Evolutionary conservation across 208 protist species (phyloP), one percentile per base, ranked within the genome.

Genomic region (Leishmania turanica): DNA sequence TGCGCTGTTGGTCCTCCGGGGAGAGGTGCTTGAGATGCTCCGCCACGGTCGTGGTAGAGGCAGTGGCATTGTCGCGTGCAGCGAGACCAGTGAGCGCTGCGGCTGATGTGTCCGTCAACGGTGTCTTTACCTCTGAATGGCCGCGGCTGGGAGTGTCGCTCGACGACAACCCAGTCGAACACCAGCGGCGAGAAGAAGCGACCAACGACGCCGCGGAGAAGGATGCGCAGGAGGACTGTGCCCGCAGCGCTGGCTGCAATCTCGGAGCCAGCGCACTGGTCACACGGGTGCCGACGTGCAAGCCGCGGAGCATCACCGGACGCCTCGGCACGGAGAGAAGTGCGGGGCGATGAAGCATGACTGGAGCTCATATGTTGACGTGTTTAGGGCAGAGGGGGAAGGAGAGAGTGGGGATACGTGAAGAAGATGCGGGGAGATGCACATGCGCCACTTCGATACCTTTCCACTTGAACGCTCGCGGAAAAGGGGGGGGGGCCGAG

Each of bases 1-100:
- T 96, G 75, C 93, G 87, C 73, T 79, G 7, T 27, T 91, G 90
- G 76, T 97, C 94, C 34, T 91, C 88, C 0, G 78, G 71, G 2
- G 91, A 92, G 24, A 97, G 88, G 31, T 53, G 65, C 78, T 86
- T 80, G 42, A 95, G 74, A 62, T 88, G 83, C 62, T 91, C 70
- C 40, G 70, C 73, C 27, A 94, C 47, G 9, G 87, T 66, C 5
- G 85, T 75, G 11, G 78, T 54, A 19, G 54, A 64, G 75, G 42
- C 47, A 45, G 73, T 34, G 21, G 64, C 45, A 42, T 42, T 21
- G 27, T 81, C 47, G 31, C 76, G 51, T 27, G 77, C 75, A 54
- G 80, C 13, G 31, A 74, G 49, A 27, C 42, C 60, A 7, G 70
- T 65, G n/a, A 27, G 17, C 75, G 70, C 40, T 42, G 34, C 47